Conservation (phyloP, 2,329 filamentous ascomycete species). For the Rosellinia necatrix region DNA sequence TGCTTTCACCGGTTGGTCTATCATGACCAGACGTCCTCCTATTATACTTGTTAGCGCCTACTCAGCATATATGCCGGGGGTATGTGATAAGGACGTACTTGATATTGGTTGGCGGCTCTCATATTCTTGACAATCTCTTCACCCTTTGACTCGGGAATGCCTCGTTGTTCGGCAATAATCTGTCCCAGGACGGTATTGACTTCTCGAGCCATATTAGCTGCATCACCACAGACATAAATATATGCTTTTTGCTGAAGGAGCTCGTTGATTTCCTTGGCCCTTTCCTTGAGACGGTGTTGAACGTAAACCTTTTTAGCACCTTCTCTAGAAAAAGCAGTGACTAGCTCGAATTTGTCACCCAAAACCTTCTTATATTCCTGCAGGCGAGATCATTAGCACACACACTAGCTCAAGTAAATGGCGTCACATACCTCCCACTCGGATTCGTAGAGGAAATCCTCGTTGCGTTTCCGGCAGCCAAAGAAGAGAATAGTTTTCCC, state of each 20-base stretch:
- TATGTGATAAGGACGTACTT: slow-evolving; percentile 60
- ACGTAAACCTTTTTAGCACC: slow-evolving; percentile 90
- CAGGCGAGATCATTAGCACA: slow-evolving; percentile 33
- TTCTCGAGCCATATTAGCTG: slow-evolving; percentile 94
- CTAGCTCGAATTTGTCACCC: slow-evolving; percentile 85
- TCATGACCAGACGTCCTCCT: slow-evolving; percentile 77
- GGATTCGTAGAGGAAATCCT: slow-evolving; percentile 90
- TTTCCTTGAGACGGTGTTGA: slow-evolving; percentile 87
- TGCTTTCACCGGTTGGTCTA: slow-evolving; percentile 22
- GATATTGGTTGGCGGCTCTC: slow-evolving; percentile 93
- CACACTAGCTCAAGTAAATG: background rate
- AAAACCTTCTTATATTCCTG: slow-evolving; percentile 83
- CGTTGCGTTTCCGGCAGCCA: slow-evolving; percentile 82
- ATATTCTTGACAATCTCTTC: slow-evolving; percentile 98
- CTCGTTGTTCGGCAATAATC: slow-evolving; percentile 84
- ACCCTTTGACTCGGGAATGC: slow-evolving; percentile 81
- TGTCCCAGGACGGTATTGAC: slow-evolving; percentile 86
- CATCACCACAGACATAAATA: slow-evolving; percentile 98
- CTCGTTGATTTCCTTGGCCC: slow-evolving; percentile 82
- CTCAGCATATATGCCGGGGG: background rate
- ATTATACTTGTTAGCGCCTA: slow-evolving; percentile 40
- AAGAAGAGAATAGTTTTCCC: slow-evolving; percentile 93
- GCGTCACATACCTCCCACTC: slow-evolving; percentile 82
- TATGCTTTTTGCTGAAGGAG: slow-evolving; percentile 86
- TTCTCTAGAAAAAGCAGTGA: slow-evolving; percentile 96